Conservation (phyloP, 305 asterid species). For the Coffea humblotiana region DNA sequence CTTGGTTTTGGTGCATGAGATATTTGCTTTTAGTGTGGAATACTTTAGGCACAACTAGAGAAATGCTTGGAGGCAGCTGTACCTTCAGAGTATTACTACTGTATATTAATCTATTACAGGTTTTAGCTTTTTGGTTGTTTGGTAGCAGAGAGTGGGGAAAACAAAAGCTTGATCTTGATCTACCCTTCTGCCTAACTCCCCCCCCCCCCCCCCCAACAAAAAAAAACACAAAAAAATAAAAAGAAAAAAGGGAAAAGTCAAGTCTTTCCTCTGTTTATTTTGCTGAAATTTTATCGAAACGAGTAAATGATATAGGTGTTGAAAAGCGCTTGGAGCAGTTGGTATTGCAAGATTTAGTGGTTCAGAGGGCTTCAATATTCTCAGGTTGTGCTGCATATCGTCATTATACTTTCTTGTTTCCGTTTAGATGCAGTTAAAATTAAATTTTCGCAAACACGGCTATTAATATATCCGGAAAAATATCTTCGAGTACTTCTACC, state of each 20-base stretch:
- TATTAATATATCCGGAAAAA: background rate
- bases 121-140: background rate
- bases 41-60: background rate
- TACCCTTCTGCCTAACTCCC: background rate
- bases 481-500: background rate
- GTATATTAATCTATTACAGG: too few relatives aligned
- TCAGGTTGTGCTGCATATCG: background rate
- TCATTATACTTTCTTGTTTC: background rate
- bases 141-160: background rate
- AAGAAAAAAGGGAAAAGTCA: too few relatives aligned
- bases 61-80: background rate
- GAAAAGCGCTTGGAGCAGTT: background rate
- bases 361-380: background rate
- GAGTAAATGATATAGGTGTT: background rate
- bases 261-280: background rate
- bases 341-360: background rate
- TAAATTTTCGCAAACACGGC: background rate
- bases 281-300: background rate
- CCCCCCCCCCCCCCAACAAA: background rate
- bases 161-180: background rate
- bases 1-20: background rate
- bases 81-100: background rate
- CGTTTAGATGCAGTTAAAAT: background rate
- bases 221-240: too few relatives aligned
- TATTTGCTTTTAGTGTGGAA: background rate